phyloP scores from a whole-genome alignment of 805 yeast genomes.

The Alloascoidea hylecoeti region DNA sequence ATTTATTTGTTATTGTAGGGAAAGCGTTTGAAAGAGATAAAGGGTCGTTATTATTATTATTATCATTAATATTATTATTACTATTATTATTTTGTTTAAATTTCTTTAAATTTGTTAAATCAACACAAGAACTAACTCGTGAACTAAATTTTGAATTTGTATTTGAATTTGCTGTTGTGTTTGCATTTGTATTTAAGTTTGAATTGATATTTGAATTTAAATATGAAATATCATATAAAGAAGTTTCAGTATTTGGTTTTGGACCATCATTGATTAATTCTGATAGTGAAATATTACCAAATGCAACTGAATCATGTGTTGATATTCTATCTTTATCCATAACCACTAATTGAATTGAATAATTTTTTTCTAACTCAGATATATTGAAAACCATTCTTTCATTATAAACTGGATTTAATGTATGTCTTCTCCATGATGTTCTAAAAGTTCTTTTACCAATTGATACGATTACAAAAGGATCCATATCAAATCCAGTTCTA shows the following conservation, averaged over 20 bases:
- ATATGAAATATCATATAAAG: slow-evolving; percentile 15
- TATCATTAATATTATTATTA: too few species aligned
- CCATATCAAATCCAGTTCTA: slow-evolving; percentile 82
- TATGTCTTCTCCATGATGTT: slow-evolving; percentile 75
- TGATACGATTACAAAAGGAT: slow-evolving; percentile 86
- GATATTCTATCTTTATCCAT: slow-evolving; percentile 79
- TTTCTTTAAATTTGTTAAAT: too few species aligned
- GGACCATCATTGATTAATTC: slow-evolving; percentile 25
- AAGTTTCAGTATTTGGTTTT: slow-evolving; percentile 17
- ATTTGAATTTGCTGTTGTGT: background rate
- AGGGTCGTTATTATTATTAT: too few species aligned
- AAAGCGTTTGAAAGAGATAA: too few species aligned
- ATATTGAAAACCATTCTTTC: slow-evolving; percentile 75
- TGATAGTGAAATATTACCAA: slow-evolving; percentile 37
- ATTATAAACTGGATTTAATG: slow-evolving; percentile 68
- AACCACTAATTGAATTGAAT: slow-evolving; percentile 54
- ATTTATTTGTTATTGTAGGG: too few species aligned
- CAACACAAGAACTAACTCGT: background rate
- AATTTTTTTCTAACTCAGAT: slow-evolving; percentile 47
- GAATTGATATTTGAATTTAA: slow-evolving; percentile 9
- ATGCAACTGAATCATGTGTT: slow-evolving; percentile 72
- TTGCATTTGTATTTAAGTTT: slow-evolving; percentile 3
- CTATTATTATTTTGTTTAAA: background rate
- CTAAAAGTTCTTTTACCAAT: slow-evolving; percentile 82
- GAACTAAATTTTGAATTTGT: background rate